phyloP scores from a whole-genome alignment of 1,284 basidiomycete species.

The Apiotrichum brassicae region DNA sequence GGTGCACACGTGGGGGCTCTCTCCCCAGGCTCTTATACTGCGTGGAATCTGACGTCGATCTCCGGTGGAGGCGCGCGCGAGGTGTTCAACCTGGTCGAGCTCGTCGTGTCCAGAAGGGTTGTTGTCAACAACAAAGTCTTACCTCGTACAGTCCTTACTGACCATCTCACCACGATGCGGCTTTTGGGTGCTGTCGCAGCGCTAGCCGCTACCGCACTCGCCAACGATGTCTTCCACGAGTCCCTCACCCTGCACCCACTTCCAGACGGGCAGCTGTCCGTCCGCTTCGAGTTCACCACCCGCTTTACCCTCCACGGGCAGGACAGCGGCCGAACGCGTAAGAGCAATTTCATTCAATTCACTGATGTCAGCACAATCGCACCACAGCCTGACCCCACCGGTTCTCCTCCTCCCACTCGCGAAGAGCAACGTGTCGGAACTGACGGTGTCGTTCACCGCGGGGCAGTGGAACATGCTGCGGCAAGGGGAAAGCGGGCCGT shows the following conservation, averaged over 20 bases:
- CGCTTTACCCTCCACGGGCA: conserved; percentile 44
- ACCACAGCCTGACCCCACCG: conserved; percentile 78
- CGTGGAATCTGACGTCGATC: no score
- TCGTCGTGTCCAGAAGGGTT: no score
- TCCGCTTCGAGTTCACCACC: conserved; percentile 77
- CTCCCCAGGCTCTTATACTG: no score
- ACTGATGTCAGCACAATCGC: conserved; percentile 54
- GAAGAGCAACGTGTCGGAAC: conserved; percentile 73
- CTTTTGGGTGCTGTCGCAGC: no score
- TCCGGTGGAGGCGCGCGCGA: no score
- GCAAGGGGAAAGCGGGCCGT: conserved; percentile 65
- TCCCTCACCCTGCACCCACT: conserved; percentile 66
- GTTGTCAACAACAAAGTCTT: no score
- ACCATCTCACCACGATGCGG: background rate
- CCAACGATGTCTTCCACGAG: conserved; percentile 53
- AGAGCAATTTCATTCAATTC: background rate
- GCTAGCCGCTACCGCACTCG: no score
- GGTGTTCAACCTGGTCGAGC: no score
- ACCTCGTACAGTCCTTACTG: no score
- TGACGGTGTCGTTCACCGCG: conserved; percentile 79
- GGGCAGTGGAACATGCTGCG: conserved; percentile 82
- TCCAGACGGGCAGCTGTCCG: conserved; percentile 72
- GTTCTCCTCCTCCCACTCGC: conserved; percentile 77
- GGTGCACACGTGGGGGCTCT: background rate
- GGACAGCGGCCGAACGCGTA: conserved; percentile 1